Conservation (phyloP, 1,139 yeast species). For the Nakaseomyces uthaithaninus region DNA sequence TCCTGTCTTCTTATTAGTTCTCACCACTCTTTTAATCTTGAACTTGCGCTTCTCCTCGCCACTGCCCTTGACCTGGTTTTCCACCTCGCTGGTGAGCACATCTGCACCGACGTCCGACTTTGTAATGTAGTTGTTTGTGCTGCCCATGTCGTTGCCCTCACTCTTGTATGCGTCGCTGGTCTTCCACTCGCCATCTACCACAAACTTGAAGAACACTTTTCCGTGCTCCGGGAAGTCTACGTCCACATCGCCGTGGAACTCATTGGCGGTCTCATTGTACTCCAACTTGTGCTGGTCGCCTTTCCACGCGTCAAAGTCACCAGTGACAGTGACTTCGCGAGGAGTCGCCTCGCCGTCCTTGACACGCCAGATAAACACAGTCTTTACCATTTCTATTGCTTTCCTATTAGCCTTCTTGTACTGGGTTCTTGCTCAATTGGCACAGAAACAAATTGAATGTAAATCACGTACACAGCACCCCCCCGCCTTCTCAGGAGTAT, state of each 20-base stretch:
- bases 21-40: conserved; percentile 33
- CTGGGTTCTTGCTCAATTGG: background rate
- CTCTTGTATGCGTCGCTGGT: conserved; percentile 41
- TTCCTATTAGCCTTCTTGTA: background rate
- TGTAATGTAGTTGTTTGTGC: conserved; percentile 51
- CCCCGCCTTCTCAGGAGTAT: too few relatives aligned
- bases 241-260: conserved; percentile 36
- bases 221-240: conserved; percentile 35
- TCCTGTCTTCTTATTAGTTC: conserved; percentile 35
- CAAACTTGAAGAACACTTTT: conserved; percentile 53
- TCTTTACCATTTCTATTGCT: background rate
- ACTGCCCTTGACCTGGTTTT: conserved; percentile 48
- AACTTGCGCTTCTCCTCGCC: conserved; percentile 14
- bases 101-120: conserved; percentile 21
- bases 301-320: conserved; percentile 71
- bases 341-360: conserved; percentile 33
- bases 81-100: conserved; percentile 28
- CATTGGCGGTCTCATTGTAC: background rate
- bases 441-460: too few relatives aligned
- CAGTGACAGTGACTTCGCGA: conserved; percentile 62
- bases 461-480: too few relatives aligned
- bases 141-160: conserved; percentile 44
- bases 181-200: conserved; percentile 68
- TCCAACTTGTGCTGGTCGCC: conserved; percentile 39
- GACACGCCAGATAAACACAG: conserved; percentile 2